phyloP scores from a whole-genome alignment of 2,329 filamentous ascomycete species.

The Berkeleyomyces basicola region DNA sequence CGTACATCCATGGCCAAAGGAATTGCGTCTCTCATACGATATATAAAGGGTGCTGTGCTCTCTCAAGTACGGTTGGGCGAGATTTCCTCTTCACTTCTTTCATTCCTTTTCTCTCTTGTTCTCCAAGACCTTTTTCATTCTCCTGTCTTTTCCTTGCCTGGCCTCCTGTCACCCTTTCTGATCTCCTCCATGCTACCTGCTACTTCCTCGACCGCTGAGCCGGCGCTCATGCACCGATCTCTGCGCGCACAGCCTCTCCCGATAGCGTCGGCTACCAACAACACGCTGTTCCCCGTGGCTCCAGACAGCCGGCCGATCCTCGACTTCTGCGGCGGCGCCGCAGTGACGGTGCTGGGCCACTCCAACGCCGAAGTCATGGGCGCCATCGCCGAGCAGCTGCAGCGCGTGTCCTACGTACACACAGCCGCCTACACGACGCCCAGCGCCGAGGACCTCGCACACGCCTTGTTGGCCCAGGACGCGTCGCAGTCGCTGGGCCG shows the following conservation, averaged over 20 bases:
- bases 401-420: conserved; percentile 21
- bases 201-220: not conserved
- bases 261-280: not conserved
- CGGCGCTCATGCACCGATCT: conserved; percentile 3
- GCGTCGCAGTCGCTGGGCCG: conserved; percentile 15
- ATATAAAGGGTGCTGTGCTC: not conserved
- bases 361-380: conserved; percentile 36
- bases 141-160: not conserved
- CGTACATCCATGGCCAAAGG: not conserved
- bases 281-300: not conserved
- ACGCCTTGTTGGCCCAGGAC: conserved; percentile 17
- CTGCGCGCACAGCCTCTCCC: not conserved
- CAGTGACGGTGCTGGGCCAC: conserved; percentile 49
- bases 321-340: conserved; percentile 53
- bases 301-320: conserved; percentile 26
- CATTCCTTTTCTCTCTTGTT: not conserved
- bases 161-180: not conserved
- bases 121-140: not conserved
- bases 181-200: not conserved
- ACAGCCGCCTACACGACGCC: conserved; percentile 17
- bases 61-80: not conserved
- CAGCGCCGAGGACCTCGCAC: conserved; percentile 19
- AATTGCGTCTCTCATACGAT: not conserved
- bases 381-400: conserved; percentile 38
- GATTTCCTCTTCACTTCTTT: no score